Evolutionary conservation across 805 yeast genomes (phyloP), one percentile per base, ranked within the genome.

Genomic region (Ogataea pini): DNA sequence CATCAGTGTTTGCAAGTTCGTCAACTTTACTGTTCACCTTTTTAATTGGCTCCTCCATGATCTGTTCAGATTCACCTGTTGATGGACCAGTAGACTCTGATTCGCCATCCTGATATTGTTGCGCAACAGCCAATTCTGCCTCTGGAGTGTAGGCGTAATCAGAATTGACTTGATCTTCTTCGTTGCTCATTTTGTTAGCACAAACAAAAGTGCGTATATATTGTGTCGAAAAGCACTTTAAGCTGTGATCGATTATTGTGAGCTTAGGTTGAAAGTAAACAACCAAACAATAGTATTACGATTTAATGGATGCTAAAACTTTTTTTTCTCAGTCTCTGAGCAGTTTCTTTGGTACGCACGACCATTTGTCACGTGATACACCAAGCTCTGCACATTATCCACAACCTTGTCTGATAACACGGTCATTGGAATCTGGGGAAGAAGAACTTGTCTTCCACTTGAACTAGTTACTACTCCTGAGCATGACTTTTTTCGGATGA

Each of bases 91-190:
- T 49, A 33, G 25, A 17, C n/a, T 36, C 36, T 7, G 46, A 22
- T 18, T 46, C 49, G 37, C 13, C n/a, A 34, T 34, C 47, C 29
- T 45, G 36, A 9, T 33, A 6, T 14, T 44, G 42, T 10, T 9
- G 36, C 22, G 10, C 39, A 20, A 12, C 39, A 12, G 16, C 43
- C 18, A 4, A 14, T 32, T 40, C 29, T 12, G 14, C 46, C 33
- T 44, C 49, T 6, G 55, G 52, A 18, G 32, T 16, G 28, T 47
- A 41, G 12, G 50, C 36, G 28, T 43, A 39, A 14, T 51, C 55
- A 33, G 43, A 14, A 32, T 31, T 28, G 18, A 22, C 17, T 28
- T 39, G 40, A 20, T 24, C 48, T 31, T 51, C 52, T 31, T 43
- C 50, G 12, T 33, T 42, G 39, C 46, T 40, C 55, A 48, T 51